These are phyloP conservation scores for Prunus mira DNA, from an alignment of 306 rosid genomes.

Conservation along the genomic window DNA sequence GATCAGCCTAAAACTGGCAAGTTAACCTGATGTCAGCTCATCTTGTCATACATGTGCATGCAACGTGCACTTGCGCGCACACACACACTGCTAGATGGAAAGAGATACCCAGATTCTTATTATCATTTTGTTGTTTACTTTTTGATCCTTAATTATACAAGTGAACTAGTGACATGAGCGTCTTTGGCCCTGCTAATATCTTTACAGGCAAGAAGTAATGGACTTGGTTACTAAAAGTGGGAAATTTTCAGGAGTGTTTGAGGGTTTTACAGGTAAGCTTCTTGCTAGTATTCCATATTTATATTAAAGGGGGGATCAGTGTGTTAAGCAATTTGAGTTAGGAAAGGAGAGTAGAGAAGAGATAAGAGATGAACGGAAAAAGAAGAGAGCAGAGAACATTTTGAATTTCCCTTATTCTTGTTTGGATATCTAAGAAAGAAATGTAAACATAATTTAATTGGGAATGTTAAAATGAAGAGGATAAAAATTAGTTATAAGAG, in stretches of 20 bases:
- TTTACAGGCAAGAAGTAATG: constrained; percentile 93
- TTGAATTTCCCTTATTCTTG: too few relatives aligned
- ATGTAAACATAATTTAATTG: too few relatives aligned
- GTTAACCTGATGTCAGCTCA: neutral
- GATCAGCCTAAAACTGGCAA: neutral
- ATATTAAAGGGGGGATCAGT: constrained; percentile 1
- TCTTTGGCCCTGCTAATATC: constrained; percentile 14
- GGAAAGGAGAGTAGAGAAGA: too few relatives aligned
- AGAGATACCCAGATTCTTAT: neutral
- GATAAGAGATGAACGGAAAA: too few relatives aligned
- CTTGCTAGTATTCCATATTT: neutral
- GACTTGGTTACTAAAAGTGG: constrained; percentile 76
- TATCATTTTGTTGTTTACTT: neutral
- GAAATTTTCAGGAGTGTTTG: constrained; percentile 68
- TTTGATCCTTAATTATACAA: neutral
- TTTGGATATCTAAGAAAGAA: too few relatives aligned
- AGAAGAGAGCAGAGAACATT: too few relatives aligned
- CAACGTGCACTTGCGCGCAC: neutral
- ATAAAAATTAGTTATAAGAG: too few relatives aligned
- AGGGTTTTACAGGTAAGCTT: constrained; percentile 65
- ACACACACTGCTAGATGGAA: neutral
- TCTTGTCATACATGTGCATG: neutral
- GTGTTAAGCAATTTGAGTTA: neutral
- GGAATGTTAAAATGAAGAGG: too few relatives aligned
- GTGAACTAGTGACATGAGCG: neutral